Evolutionary conservation across 768 basidiomycete species (phyloP).

Genomic region (Pisolithus microcarpus): DNA sequence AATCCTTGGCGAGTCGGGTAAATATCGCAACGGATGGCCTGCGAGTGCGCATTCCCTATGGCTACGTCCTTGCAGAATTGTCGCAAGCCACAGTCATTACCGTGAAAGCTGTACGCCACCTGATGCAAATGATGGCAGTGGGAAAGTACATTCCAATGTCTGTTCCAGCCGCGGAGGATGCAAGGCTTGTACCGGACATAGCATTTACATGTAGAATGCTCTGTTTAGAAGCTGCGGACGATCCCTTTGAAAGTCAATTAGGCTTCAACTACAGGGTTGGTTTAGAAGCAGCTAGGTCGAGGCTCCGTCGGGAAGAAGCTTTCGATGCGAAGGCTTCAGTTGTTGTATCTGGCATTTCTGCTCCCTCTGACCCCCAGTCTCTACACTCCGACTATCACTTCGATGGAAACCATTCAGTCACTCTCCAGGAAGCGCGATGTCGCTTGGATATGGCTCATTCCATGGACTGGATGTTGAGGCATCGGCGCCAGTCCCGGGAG

Average conservation of each 20-base stretch:
- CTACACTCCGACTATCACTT: constrained; percentile 58
- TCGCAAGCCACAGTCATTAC: constrained; percentile 63
- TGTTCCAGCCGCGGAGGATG: constrained; percentile 61
- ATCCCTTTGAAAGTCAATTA: constrained; percentile 72
- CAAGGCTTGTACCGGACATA: constrained; percentile 65
- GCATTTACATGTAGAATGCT: constrained; percentile 52
- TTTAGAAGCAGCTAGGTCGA: constrained; percentile 57
- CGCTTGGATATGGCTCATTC: constrained; percentile 66
- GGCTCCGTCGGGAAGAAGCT: constrained; percentile 71
- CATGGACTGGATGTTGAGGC: constrained; percentile 62
- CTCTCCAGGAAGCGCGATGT: constrained; percentile 62
- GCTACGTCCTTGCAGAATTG: constrained; percentile 69
- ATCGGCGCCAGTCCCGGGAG: constrained; percentile 39
- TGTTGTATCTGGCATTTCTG: constrained; percentile 31
- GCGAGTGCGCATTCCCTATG: constrained; percentile 72
- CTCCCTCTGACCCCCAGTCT: constrained; percentile 27
- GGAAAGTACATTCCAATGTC: constrained; percentile 49
- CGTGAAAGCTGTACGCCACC: constrained; percentile 68
- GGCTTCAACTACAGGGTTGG: constrained; percentile 72
- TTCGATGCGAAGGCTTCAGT: constrained; percentile 74
- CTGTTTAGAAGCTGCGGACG: constrained; percentile 75
- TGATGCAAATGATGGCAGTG: constrained; percentile 46
- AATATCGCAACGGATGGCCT: constrained; percentile 53
- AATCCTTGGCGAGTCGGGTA: constrained; percentile 32
- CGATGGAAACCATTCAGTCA: constrained; percentile 53